A percentile compares a stretch with the other conserved stretches of the same genome.
phyloP scores from a whole-genome alignment of 2,329 filamentous ascomycete species.

The Cytospora mali region DNA sequence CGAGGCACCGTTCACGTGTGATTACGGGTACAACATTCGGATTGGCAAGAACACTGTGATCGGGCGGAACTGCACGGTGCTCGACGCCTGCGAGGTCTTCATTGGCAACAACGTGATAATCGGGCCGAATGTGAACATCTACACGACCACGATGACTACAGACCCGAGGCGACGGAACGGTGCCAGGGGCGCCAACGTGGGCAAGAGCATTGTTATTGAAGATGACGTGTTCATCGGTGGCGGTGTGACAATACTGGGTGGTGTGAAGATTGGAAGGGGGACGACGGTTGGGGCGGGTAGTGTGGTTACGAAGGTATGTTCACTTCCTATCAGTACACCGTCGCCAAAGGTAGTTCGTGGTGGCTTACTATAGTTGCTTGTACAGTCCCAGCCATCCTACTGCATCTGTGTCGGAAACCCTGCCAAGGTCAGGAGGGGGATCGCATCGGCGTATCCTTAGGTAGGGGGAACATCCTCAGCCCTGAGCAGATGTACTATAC shows the following conservation, averaged over 20 bases:
- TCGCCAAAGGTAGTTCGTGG: not conserved
- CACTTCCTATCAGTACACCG: not conserved
- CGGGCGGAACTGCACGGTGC: slow-evolving; percentile 79
- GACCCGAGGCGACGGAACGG: slow-evolving; percentile 76
- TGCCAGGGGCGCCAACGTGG: slow-evolving; percentile 70
- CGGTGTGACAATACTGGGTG: slow-evolving; percentile 75
- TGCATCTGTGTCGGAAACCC: slow-evolving; percentile 33
- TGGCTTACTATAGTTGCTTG: not conserved
- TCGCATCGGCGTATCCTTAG: slow-evolving; percentile 19
- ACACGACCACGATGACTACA: slow-evolving; percentile 71
- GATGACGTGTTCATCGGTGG: slow-evolving; percentile 85
- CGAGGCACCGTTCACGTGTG: slow-evolving; percentile 86
- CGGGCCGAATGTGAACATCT: slow-evolving; percentile 84
- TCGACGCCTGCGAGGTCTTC: slow-evolving; percentile 80
- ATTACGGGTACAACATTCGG: slow-evolving; percentile 89
- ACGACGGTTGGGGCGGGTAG: slow-evolving; percentile 80
- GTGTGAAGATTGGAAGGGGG: slow-evolving; percentile 78
- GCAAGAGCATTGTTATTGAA: slow-evolving; percentile 74
- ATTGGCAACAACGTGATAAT: slow-evolving; percentile 79
- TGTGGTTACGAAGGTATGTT: slow-evolving; percentile 74
- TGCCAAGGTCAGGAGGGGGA: slow-evolving; percentile 29
- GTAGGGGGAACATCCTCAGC: not conserved
- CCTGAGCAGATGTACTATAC: too few species aligned
- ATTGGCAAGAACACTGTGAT: slow-evolving; percentile 86
- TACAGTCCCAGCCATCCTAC: slow-evolving; percentile 29